phyloP scores from a whole-genome alignment of 305 asterid species.

The Petunia hybrid region DNA sequence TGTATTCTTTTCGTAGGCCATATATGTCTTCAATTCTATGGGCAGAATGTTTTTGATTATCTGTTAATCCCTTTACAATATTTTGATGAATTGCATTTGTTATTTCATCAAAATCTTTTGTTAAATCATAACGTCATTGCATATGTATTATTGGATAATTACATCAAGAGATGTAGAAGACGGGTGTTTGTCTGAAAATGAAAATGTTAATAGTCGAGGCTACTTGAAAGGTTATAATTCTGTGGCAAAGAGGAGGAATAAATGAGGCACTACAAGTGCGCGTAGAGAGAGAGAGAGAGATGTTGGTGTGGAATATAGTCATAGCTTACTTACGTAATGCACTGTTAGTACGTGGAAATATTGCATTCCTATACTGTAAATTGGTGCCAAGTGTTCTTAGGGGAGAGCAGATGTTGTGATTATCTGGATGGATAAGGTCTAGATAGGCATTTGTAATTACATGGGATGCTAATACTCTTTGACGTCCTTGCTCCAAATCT shows the following conservation, averaged over 20 bases:
- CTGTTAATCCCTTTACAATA: neutral
- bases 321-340: constrained; percentile 5
- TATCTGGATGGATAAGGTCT: constrained; percentile 1
- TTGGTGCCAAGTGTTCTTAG: neutral
- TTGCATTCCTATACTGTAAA: neutral
- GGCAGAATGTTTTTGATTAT: neutral
- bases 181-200: no score
- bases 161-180: neutral
- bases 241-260: no score
- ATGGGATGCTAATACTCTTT: neutral
- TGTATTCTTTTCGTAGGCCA: neutral
- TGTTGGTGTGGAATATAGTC: no score
- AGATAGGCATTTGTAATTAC: neutral
- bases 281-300: neutral
- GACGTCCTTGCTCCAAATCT: neutral
- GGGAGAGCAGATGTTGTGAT: neutral
- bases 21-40: neutral
- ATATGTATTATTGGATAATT: neutral
- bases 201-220: no score
- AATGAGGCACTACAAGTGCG: neutral
- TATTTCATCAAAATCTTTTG: neutral
- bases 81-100: neutral
- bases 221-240: no score
- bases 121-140: neutral
- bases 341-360: neutral